Evolutionary conservation across 345 rosid species (phyloP), one percentile per base, ranked within the genome.

Genomic region (Rhodomyrtus tomentosa): DNA sequence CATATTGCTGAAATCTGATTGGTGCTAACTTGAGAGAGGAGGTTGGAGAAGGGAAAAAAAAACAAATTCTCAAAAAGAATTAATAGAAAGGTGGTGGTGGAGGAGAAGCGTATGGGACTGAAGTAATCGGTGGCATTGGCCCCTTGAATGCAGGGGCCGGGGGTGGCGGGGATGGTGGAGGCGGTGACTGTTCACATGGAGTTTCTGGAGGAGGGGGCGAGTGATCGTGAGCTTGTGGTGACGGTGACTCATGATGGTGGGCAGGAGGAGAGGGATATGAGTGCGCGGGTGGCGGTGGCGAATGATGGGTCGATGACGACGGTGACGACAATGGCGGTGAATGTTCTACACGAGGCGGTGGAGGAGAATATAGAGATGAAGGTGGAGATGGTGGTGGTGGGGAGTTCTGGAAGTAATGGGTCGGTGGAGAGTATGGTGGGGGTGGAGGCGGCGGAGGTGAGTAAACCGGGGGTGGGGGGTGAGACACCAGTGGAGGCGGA

Each of bases 51-150:
- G 83, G 87, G 83, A 5, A 4, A 83, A 83, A 62, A 59, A 68
- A 18, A 9, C 76, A 81, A 83, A 76, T 90, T 90, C 90, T 88
- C 90, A 92, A 92, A 92, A 94, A 94, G 95, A 92, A 81, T 27
- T 81, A 96, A 91, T 96, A 96, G 90, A 91, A 93, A 83, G 96
- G 96, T 76, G 99, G 99, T 38, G 98, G 99, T 22, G 99, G 99
- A 62, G 99, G 98, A 48, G 98, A 95, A 51, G 96, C 96, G 52
- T 95, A 95, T 48, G 98, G 89, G 25, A 95, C 91, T 84, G 98
- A 98, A n/a, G 81, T 50, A 20, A 95, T 88, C 36, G 98, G 98
- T 32, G 98, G 98, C 92, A 95, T 88, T 86, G 98, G 96, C 27
- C 98, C 98, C 85, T 92, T 93, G 42, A 89, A 93, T 48, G 91